Base-by-base conservation (phyloP, 768 basidiomycete genomes). In the Myochromella boudieri region DNA sequence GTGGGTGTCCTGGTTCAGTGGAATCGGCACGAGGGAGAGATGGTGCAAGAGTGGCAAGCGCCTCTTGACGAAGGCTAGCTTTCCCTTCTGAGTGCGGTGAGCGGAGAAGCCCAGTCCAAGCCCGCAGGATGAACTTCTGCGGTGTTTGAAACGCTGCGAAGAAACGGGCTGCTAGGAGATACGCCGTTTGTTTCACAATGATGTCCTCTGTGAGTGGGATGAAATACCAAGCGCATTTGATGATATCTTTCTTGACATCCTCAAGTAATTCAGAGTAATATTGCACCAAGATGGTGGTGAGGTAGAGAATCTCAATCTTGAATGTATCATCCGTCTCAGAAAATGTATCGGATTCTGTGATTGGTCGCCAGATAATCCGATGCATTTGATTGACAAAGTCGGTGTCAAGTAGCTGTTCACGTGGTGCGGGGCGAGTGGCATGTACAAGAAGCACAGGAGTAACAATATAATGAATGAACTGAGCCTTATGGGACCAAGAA, bases 171-270 rank as follows among this genome's bases (percentile, higher is more conserved):
- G 90, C 84, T 5, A 98, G 77, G 27, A 97, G 79, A 62, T 93
- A 93, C 0, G 92, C 88, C 7, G 90, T 90, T 63, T 97, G 91
- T 64, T 92, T 95, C 59, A 97, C 91, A 15, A 94, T 83, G 4
- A 86, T 78, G 62, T 98, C 97, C 32, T 95, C 91, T 44, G 74
- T 84, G 42, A 59, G 59, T 5, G 77, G 78, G 55, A 95, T 89
- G 57, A 85, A 90, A 57, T 85, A 80, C 93, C 93, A 97, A 15
- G 92, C 91, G 47, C 88, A 87, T 63, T 87, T 90, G 70, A 97
- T 94, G 55, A 98, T 84, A 49, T 95, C 91, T 63, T 94, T 97
- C 66, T 88, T 82, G 28, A 80, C 81, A 36, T 91, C 87, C 48
- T 81, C 82, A 33, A 97, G 74, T n/a, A 91, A 65, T n/a, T 80